Percentiles rank a stretch among this genome's conserved stretches.
Evolutionary conservation across 176 grass and related monocot genomes (phyloP).

Genomic region (Oryza longistaminata): DNA sequence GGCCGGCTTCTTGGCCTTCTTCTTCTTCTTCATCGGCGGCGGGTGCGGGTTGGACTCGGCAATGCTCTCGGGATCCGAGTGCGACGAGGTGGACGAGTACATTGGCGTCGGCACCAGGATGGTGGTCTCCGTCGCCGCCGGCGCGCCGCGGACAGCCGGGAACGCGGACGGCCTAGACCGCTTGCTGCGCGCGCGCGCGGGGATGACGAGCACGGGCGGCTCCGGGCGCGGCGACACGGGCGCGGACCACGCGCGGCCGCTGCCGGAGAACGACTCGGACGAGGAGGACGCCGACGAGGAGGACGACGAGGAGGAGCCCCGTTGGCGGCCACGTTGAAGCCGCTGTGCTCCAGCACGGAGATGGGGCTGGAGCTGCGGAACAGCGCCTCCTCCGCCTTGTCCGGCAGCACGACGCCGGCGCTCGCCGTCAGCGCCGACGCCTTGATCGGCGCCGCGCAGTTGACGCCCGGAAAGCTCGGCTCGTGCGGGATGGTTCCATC

Average conservation of each 20-base stretch:
- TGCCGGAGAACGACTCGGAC: conserved; percentile 60
- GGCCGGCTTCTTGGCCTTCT: conserved; percentile 54
- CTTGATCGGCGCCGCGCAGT: conserved; percentile 33
- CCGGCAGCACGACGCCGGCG: conserved; percentile 37
- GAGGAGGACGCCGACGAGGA: conserved; percentile 70
- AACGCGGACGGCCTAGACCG: conserved; percentile 61
- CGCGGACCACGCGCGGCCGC: conserved; percentile 31
- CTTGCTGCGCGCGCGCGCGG: conserved; percentile 81
- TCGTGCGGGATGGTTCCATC: conserved; percentile 69
- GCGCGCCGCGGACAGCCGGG: conserved; percentile 23
- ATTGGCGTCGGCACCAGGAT: conserved; percentile 52
- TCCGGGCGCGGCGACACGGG: conserved; percentile 52
- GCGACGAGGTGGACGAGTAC: conserved; percentile 34
- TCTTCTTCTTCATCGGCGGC: conserved; percentile 74
- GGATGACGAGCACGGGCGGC: conserved; percentile 52
- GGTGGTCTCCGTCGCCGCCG: conserved; percentile 35
- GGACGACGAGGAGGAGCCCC: conserved; percentile 56
- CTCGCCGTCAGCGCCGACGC: conserved; percentile 35
- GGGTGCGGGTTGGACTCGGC: conserved; percentile 50
- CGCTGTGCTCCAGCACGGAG: conserved; percentile 72
- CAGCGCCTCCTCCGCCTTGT: conserved; percentile 44
- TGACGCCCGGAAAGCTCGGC: conserved; percentile 27
- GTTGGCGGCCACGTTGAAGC: conserved; percentile 30
- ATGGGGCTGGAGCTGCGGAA: conserved; percentile 86
- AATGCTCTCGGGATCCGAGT: conserved; percentile 66